phyloP scores from a whole-genome alignment of 345 rosid species.

The Cochlearia excelsa region DNA sequence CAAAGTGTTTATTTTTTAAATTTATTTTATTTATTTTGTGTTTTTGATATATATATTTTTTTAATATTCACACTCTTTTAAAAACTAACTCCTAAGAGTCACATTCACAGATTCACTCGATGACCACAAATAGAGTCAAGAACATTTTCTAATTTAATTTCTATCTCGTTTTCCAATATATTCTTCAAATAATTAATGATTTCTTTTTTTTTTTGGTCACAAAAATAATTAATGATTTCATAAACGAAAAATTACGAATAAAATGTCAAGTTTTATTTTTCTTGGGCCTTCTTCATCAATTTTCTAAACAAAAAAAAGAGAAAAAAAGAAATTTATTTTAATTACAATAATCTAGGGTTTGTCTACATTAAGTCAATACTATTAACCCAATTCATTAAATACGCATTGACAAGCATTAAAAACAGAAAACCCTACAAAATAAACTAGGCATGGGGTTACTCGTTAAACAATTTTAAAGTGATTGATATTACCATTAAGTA shows the following conservation, averaged over 20 bases:
- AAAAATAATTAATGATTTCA: too few relatives aligned
- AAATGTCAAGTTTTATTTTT: too few relatives aligned
- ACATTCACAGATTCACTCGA: conserved; percentile 7
- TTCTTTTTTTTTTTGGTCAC: too few relatives aligned
- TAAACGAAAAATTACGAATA: too few relatives aligned
- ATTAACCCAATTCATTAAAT: conserved; percentile 11
- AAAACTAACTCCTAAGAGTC: conserved; percentile 17
- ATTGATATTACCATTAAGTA: neutral
- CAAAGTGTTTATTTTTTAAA: neutral
- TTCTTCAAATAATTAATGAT: neutral
- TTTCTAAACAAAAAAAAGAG: too few relatives aligned
- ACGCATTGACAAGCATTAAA: conserved; percentile 13
- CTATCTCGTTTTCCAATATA: conserved; percentile 6
- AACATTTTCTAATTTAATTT: neutral
- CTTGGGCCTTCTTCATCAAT: neutral
- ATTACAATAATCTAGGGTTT: neutral
- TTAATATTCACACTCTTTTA: neutral
- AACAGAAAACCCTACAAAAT: conserved; percentile 17
- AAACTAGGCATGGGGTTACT: neutral
- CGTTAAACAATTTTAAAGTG: neutral
- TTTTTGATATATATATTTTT: too few relatives aligned
- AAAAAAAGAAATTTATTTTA: too few relatives aligned
- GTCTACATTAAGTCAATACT: conserved; percentile 18
- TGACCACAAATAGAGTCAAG: neutral
- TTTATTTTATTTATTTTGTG: neutral